A percentile compares a stretch with the other conserved stretches of the same genome.
Evolutionary conservation across 768 basidiomycete genomes (phyloP).

Genomic region (Suillus bovinus): DNA sequence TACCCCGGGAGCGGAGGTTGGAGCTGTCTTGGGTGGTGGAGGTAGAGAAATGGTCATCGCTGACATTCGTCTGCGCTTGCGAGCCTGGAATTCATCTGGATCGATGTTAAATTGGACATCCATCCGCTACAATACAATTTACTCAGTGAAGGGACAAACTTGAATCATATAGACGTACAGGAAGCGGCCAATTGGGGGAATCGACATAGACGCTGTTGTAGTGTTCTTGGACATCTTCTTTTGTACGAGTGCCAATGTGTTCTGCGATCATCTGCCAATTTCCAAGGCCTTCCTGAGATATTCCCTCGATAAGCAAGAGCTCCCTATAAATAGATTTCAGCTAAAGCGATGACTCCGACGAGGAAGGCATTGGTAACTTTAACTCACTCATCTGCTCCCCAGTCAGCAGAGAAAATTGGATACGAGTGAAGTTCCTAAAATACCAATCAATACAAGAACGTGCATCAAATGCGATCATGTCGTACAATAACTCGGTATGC

Average conservation of each 20-base stretch:
- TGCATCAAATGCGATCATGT: constrained; percentile 10
- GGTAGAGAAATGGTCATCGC: constrained; percentile 63
- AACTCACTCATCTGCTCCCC: constrained; percentile 96
- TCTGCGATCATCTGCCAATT: constrained; percentile 98
- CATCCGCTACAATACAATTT: constrained; percentile 32
- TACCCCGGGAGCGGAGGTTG: constrained; percentile 86
- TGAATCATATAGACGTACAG: constrained; percentile 50
- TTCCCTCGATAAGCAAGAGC: constrained; percentile 84
- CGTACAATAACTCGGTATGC: constrained; percentile 89
- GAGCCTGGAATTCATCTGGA: constrained; percentile 80
- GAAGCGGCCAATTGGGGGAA: constrained; percentile 77
- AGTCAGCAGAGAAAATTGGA: constrained; percentile 92
- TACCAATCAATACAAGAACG: constrained; percentile 7
- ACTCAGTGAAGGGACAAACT: constrained; percentile 16
- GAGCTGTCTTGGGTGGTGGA: constrained; percentile 67
- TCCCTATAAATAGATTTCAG: constrained; percentile 53
- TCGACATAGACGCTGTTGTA: constrained; percentile 82
- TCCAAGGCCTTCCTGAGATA: constrained; percentile 84
- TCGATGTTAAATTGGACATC: constrained; percentile 69
- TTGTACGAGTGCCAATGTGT: constrained; percentile 91
- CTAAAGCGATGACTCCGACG: not conserved
- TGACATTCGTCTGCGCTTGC: constrained; percentile 87
- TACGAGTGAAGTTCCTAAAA: constrained; percentile 90
- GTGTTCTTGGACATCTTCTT: constrained; percentile 91
- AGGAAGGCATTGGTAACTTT: too few relatives aligned